Conservation (phyloP, 176 grass and related monocot species). For the Eleusine indica region DNA sequence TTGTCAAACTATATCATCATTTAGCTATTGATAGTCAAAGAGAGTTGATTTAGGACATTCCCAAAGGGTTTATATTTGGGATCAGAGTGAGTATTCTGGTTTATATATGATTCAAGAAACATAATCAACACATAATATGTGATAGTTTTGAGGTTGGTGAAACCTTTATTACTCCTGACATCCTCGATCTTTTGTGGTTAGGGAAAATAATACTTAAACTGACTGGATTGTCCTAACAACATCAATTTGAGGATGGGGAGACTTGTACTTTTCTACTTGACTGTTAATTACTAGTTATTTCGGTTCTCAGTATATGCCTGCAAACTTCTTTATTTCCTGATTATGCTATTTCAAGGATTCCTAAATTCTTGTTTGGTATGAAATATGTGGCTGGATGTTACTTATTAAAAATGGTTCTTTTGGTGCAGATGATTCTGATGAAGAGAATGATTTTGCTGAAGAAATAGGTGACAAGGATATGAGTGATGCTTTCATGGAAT, state of each 20-base stretch:
- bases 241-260: neutral
- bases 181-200: neutral
- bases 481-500: constrained; percentile 70
- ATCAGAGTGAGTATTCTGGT: neutral
- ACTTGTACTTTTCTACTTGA: neutral
- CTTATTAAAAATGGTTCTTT: constrained; percentile 5
- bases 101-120: constrained; percentile 16
- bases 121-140: neutral
- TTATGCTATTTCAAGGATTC: neutral
- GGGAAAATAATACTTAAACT: neutral
- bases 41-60: neutral
- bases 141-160: neutral
- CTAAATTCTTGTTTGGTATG: neutral
- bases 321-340: constrained; percentile 16
- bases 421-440: constrained; percentile 80
- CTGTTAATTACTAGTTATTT: neutral
- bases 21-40: neutral
- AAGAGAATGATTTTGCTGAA: constrained; percentile 58
- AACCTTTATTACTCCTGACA: neutral
- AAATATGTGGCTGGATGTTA: neutral
- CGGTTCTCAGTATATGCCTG: neutral
- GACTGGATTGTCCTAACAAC: neutral
- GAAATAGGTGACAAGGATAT: constrained; percentile 52
- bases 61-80: neutral
- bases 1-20: neutral